Evolutionary conservation across 192 early-diverging fungal genomes (phyloP).

Genomic region (Entomortierella parvispora): DNA sequence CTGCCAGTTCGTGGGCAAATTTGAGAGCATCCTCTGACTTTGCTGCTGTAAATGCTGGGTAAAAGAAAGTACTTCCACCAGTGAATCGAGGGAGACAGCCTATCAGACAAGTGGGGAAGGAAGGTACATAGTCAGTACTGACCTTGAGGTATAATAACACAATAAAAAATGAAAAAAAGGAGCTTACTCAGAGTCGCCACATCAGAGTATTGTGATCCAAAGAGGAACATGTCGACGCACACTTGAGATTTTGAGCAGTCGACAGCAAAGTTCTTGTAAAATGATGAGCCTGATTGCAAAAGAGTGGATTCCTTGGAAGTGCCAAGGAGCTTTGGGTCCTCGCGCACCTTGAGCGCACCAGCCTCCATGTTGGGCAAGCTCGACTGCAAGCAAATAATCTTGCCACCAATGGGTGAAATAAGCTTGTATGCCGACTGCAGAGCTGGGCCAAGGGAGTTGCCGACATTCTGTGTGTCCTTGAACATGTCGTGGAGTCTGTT

Average conservation of each 20-base stretch:
- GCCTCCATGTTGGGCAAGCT: conserved; percentile 85
- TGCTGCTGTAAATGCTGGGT: conserved; percentile 88
- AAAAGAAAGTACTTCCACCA: conserved; percentile 89
- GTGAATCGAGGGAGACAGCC: conserved; percentile 85
- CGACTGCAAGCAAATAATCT: conserved; percentile 85
- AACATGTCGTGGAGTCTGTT: conserved; percentile 85
- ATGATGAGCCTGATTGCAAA: conserved; percentile 82
- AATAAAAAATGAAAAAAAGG: background rate
- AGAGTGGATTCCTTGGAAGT: conserved; percentile 89
- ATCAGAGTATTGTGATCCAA: conserved; percentile 87
- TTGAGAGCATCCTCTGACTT: conserved; percentile 85
- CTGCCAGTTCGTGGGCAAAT: conserved; percentile 84
- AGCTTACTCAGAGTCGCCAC: conserved; percentile 85
- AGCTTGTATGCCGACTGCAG: conserved; percentile 85
- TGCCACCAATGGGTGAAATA: conserved; percentile 86
- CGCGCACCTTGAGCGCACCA: conserved; percentile 83
- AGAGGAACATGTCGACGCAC: conserved; percentile 87
- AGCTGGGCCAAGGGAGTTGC: conserved; percentile 86
- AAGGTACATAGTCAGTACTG: conserved; percentile 3
- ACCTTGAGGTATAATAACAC: background rate
- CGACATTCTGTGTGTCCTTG: conserved; percentile 78
- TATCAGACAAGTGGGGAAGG: conserved; percentile 21
- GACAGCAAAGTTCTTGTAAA: conserved; percentile 94
- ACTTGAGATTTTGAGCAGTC: conserved; percentile 92
- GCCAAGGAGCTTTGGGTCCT: conserved; percentile 88